Conservation (phyloP, 2,329 filamentous ascomycete genomes). For the Cercospora sp. region DNA sequence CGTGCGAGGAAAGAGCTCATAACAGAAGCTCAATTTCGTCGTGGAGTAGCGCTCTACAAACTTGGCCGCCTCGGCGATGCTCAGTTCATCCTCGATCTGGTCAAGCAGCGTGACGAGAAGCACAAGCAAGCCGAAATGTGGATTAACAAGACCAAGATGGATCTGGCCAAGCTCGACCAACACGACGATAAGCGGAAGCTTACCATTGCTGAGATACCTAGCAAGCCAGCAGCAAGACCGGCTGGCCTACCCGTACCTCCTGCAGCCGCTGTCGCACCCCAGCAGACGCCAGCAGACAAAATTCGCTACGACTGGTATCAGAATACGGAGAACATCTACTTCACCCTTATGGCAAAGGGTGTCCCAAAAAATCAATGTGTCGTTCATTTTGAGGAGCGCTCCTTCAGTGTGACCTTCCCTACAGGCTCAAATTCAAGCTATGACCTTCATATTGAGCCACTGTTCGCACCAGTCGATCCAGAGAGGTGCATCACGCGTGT, state of each 20-base stretch:
- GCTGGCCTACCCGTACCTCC: background rate
- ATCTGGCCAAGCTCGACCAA: conserved; percentile 52
- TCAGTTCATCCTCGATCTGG: conserved; percentile 64
- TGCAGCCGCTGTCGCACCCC: conserved; percentile 10
- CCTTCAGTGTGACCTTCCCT: conserved; percentile 61
- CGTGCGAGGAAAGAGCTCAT: conserved; percentile 76
- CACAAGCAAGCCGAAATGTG: conserved; percentile 59
- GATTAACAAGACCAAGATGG: conserved; percentile 56
- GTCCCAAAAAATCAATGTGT: conserved; percentile 58
- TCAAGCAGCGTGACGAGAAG: conserved; percentile 55
- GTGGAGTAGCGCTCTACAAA: conserved; percentile 71
- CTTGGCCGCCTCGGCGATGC: conserved; percentile 74
- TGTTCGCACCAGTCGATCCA: conserved; percentile 66
- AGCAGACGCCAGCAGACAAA: conserved; percentile 55
- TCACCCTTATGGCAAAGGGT: conserved; percentile 66
- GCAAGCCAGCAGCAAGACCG: conserved; percentile 33
- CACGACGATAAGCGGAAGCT: conserved; percentile 50
- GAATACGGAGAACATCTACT: conserved; percentile 58
- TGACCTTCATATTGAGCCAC: conserved; percentile 63
- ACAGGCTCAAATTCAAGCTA: conserved; percentile 53
- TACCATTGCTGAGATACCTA: conserved; percentile 56
- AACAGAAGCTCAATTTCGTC: conserved; percentile 76
- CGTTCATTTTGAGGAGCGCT: conserved; percentile 50
- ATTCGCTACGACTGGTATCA: conserved; percentile 71
- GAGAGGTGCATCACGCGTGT: conserved; percentile 62